Percentiles rank a stretch among this genome's conserved stretches.
Evolutionary conservation across 345 rosid genomes (phyloP).

Genomic region (Camelina neglecta): DNA sequence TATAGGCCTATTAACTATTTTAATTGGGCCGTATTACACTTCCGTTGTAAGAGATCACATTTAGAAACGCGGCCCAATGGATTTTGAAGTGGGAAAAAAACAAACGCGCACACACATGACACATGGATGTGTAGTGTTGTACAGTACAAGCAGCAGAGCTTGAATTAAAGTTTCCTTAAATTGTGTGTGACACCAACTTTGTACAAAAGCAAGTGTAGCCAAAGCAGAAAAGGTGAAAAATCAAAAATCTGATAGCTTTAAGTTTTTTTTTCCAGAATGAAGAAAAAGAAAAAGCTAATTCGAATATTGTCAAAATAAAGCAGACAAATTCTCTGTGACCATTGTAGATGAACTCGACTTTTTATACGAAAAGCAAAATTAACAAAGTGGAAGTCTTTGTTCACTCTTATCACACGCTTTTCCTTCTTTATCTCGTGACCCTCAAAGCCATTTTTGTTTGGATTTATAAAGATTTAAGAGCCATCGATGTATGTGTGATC

Average conservation of each 20-base stretch:
- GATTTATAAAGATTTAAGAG: not conserved
- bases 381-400: slow-evolving; percentile 23
- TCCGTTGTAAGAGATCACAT: not conserved
- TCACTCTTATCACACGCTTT: slow-evolving; percentile 33
- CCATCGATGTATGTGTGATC: slow-evolving; percentile 39
- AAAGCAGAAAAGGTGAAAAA: slow-evolving; percentile 37
- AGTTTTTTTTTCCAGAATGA: slow-evolving; percentile 18
- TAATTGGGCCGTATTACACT: not conserved
- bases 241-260: slow-evolving; percentile 33
- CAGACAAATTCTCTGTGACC: slow-evolving; percentile 37
- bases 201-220: slow-evolving; percentile 33
- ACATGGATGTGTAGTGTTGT: not conserved
- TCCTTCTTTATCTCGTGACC: slow-evolving; percentile 35
- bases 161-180: slow-evolving; percentile 29
- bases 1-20: not conserved
- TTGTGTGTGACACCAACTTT: slow-evolving; percentile 33
- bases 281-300: slow-evolving; percentile 39
- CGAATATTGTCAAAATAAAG: slow-evolving; percentile 32
- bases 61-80: not conserved
- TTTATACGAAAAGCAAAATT: slow-evolving; percentile 26
- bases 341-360: slow-evolving; percentile 19
- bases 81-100: not conserved
- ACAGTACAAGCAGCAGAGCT: not conserved
- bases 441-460: slow-evolving; percentile 15
- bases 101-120: not conserved